A percentile compares a stretch with the other conserved stretches of the same genome.
These are phyloP conservation scores for Wickerhamomyces sp. DNA, from an alignment of 1,139 yeast genomes.

Conservation along the genomic window DNA sequence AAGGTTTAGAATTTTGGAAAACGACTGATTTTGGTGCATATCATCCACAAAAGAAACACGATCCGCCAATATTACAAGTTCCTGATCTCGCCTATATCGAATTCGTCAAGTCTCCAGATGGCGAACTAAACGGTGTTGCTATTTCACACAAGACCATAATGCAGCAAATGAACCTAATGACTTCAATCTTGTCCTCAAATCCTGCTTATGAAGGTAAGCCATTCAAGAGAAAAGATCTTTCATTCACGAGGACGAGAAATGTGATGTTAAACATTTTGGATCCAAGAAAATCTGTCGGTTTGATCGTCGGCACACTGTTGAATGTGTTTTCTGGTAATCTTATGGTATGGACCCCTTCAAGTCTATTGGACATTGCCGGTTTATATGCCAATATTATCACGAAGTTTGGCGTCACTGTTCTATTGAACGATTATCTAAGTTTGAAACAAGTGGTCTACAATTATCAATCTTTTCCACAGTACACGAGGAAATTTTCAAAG, in stretches of 20 bases:
- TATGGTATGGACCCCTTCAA: slow-evolving; percentile 74
- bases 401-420: slow-evolving; percentile 61
- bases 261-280: slow-evolving; percentile 72
- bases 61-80: slow-evolving; percentile 60
- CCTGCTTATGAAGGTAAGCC: slow-evolving; percentile 37
- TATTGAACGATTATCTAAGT: slow-evolving; percentile 86
- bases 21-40: slow-evolving; percentile 84
- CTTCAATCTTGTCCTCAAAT: slow-evolving; percentile 60
- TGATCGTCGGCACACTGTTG: slow-evolving; percentile 74
- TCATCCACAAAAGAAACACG: slow-evolving; percentile 53
- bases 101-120: slow-evolving; percentile 84
- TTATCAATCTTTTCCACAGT: slow-evolving; percentile 85
- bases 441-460: slow-evolving; percentile 89
- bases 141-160: slow-evolving; percentile 82
- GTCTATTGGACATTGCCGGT: slow-evolving; percentile 77
- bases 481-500: slow-evolving; percentile 75
- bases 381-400: slow-evolving; percentile 79
- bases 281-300: slow-evolving; percentile 81
- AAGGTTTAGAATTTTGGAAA: slow-evolving; percentile 67
- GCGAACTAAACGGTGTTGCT: slow-evolving; percentile 90
- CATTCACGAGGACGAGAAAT: slow-evolving; percentile 29
- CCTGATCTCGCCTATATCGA: slow-evolving; percentile 91
- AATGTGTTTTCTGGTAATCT: slow-evolving; percentile 83
- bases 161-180: slow-evolving; percentile 80
- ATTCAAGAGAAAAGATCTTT: slow-evolving; percentile 33